phyloP scores from a whole-genome alignment of 192 early-diverging fungal genomes.

The Backusella westeae region DNA sequence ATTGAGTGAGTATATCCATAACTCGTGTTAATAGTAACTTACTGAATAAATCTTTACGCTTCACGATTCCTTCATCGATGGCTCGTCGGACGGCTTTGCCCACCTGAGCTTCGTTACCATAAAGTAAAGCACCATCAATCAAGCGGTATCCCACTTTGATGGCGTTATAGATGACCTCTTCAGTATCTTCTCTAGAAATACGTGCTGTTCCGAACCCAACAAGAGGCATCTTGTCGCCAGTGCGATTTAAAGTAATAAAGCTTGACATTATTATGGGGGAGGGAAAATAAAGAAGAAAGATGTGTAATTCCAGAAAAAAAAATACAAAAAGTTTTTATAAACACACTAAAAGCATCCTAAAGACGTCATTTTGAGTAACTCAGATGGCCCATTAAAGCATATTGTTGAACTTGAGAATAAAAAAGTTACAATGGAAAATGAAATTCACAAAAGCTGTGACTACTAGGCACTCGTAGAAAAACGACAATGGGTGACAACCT shows the following conservation, averaged over 20 bases:
- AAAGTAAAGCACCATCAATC: slow-evolving; percentile 22
- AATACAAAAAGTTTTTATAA: no score
- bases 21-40: background rate
- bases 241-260: slow-evolving; percentile 35
- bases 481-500: no score
- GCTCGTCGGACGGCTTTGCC: slow-evolving; percentile 51
- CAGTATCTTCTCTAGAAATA: slow-evolving; percentile 37
- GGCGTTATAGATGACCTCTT: slow-evolving; percentile 38
- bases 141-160: slow-evolving; percentile 35
- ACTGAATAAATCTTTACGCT: slow-evolving; percentile 39
- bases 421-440: no score
- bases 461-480: no score
- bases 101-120: slow-evolving; percentile 64
- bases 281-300: no score
- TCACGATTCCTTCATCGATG: slow-evolving; percentile 24
- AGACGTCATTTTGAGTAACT: no score
- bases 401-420: no score
- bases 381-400: no score
- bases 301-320: no score
- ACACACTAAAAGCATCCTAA: no score
- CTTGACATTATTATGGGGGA: no score
- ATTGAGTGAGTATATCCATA: background rate
- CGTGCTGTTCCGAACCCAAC: slow-evolving; percentile 46
- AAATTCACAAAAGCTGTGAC: no score
- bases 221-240: slow-evolving; percentile 23